Percentiles rank a stretch among this genome's conserved stretches.
phyloP scores from a whole-genome alignment of 2,329 filamentous ascomycete genomes.

The Sarocladium brachiariae region DNA sequence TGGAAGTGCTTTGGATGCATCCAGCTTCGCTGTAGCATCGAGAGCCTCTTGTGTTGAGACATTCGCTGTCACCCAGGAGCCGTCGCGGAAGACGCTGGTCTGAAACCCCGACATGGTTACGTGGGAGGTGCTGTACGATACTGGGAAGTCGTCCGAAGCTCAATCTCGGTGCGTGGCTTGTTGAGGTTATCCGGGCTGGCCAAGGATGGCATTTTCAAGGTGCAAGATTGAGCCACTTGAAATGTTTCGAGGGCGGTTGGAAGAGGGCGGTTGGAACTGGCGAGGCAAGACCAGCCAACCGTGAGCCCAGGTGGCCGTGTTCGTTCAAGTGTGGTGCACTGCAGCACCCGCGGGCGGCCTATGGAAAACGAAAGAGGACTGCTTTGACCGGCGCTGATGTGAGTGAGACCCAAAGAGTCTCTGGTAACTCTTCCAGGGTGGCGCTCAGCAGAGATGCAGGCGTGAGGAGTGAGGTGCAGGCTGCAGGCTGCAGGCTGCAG shows the following conservation, averaged over 20 bases:
- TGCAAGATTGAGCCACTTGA: too few relatives aligned
- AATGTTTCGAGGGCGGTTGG: background rate
- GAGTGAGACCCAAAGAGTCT: background rate
- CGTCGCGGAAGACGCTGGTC: conserved; percentile 45
- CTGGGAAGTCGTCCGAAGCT: background rate
- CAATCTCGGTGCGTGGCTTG: background rate
- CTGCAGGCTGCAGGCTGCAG: background rate
- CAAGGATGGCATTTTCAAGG: background rate
- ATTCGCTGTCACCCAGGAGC: conserved; percentile 50
- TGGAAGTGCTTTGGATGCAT: conserved; percentile 21
- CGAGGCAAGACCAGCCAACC: background rate
- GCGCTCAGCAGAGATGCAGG: background rate
- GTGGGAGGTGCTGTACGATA: background rate
- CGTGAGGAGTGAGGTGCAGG: background rate
- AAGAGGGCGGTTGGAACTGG: background rate
- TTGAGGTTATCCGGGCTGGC: background rate
- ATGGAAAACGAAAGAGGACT: background rate
- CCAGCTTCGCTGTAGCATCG: conserved; percentile 22
- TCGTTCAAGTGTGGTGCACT: background rate
- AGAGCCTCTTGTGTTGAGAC: conserved; percentile 19
- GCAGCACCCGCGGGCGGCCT: background rate
- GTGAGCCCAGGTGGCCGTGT: background rate
- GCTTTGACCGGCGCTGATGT: background rate
- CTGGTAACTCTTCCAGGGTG: too few relatives aligned
- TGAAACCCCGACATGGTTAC: conserved; percentile 41